These are phyloP conservation scores for Mycena alexandri DNA, from an alignment of 768 basidiomycete species.

Conservation along the genomic window DNA sequence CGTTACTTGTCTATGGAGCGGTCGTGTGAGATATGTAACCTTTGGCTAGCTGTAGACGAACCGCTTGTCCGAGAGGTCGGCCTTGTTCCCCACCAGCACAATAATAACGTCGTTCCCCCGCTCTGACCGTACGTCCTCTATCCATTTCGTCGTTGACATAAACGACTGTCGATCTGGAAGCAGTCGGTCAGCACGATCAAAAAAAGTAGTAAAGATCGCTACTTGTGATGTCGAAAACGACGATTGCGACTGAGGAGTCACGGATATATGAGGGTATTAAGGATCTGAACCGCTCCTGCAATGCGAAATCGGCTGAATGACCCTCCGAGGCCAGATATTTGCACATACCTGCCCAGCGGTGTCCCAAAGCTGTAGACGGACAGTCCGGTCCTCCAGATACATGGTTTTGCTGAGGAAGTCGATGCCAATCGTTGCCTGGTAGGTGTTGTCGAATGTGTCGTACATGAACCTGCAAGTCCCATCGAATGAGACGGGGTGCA, in stretches of 20 bases:
- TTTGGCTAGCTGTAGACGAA: constrained; percentile 54
- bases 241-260: constrained; percentile 98
- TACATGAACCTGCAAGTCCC: constrained; percentile 86
- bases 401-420: constrained; percentile 99
- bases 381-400: constrained; percentile 99
- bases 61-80: constrained; percentile 98
- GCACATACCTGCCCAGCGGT: constrained; percentile 88
- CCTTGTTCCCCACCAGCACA: constrained; percentile 98
- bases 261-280: constrained; percentile 99
- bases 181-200: constrained; percentile 23
- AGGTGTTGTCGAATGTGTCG: constrained; percentile 99
- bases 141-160: constrained; percentile 98
- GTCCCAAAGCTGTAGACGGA: constrained; percentile 98
- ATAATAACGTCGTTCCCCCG: constrained; percentile 98
- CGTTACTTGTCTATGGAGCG: constrained; percentile 88
- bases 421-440: constrained; percentile 97
- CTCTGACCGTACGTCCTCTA: constrained; percentile 98
- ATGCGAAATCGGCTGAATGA: constrained; percentile 7
- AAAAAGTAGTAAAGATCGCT: constrained; percentile 46
- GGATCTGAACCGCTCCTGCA: constrained; percentile 94
- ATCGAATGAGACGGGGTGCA: constrained; percentile 18
- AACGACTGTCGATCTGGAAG: constrained; percentile 93
- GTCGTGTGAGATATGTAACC: constrained; percentile 25
- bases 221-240: constrained; percentile 99
- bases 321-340: constrained; percentile 4